Conservation (phyloP, 352 stramenopile genomes). For the Phytophthora multivora region DNA sequence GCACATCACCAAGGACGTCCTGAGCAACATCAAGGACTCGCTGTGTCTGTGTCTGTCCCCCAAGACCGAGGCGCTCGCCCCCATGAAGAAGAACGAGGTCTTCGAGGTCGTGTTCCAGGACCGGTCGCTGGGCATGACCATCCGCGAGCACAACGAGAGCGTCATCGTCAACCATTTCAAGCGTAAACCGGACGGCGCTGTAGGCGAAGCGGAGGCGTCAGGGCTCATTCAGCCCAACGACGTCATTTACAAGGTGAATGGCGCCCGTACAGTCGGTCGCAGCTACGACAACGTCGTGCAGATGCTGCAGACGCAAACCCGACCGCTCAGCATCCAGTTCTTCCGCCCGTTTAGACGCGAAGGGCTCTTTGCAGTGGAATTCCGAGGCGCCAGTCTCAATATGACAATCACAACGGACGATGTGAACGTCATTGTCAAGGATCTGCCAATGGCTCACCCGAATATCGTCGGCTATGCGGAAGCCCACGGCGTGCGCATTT, state of each 20-base stretch:
- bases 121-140: constrained; percentile 78
- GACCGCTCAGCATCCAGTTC: constrained; percentile 80
- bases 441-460: constrained; percentile 77
- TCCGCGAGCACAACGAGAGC: constrained; percentile 83
- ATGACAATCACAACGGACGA: constrained; percentile 90
- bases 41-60: constrained; percentile 83
- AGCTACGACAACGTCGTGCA: constrained; percentile 86
- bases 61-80: constrained; percentile 82
- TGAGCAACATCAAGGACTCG: constrained; percentile 54
- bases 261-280: constrained; percentile 69
- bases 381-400: constrained; percentile 77
- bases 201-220: constrained; percentile 61
- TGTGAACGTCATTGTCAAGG: constrained; percentile 85
- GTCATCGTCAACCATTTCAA: constrained; percentile 89
- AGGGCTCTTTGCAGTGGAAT: constrained; percentile 85
- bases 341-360: constrained; percentile 79
- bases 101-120: constrained; percentile 82
- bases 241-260: constrained; percentile 89
- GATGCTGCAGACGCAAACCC: constrained; percentile 84
- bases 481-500: constrained; percentile 79
- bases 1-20: constrained; percentile 80
- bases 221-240: constrained; percentile 67
- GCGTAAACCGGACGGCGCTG: constrained; percentile 51
- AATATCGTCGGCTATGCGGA: constrained; percentile 88
- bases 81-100: constrained; percentile 81